Conservation (phyloP, 2,329 filamentous ascomycete genomes). For the Helotiales sp. region DNA sequence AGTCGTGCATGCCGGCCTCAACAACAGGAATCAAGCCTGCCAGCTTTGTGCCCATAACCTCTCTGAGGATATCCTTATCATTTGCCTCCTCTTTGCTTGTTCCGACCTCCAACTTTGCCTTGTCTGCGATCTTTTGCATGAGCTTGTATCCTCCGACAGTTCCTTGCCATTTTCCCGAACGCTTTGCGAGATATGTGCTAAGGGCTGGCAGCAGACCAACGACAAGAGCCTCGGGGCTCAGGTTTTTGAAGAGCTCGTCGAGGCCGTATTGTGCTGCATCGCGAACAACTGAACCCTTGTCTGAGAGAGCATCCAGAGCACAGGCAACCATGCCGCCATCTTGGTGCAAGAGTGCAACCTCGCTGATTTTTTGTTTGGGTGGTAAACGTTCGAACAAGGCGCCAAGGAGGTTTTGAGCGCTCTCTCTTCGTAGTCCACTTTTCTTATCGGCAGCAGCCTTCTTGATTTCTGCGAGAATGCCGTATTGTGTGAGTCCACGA, state of each 20-base stretch:
- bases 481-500: constrained; percentile 61
- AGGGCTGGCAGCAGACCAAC: constrained; percentile 79
- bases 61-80: constrained; percentile 85
- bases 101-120: constrained; percentile 82
- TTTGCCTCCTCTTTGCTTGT: constrained; percentile 77
- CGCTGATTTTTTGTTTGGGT: constrained; percentile 71
- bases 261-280: constrained; percentile 94
- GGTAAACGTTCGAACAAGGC: constrained; percentile 92
- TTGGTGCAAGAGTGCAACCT: constrained; percentile 80
- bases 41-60: constrained; percentile 85
- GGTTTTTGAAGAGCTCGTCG: constrained; percentile 78
- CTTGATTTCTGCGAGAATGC: constrained; percentile 61
- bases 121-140: constrained; percentile 91
- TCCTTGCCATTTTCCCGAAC: constrained; percentile 95
- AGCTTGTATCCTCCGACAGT: constrained; percentile 83
- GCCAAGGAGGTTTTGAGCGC: constrained; percentile 91
- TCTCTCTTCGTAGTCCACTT: constrained; percentile 79
- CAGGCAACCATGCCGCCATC: constrained; percentile 71
- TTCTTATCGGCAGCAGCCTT: constrained; percentile 94
- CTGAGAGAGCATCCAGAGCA: constrained; percentile 81
- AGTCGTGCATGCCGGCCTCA: constrained; percentile 92
- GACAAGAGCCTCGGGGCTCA: constrained; percentile 81
- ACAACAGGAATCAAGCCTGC: constrained; percentile 88
- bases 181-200: constrained; percentile 73
- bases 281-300: constrained; percentile 85